phyloP scores from a whole-genome alignment of 768 basidiomycete genomes.

The Cubamyces lactineus region DNA sequence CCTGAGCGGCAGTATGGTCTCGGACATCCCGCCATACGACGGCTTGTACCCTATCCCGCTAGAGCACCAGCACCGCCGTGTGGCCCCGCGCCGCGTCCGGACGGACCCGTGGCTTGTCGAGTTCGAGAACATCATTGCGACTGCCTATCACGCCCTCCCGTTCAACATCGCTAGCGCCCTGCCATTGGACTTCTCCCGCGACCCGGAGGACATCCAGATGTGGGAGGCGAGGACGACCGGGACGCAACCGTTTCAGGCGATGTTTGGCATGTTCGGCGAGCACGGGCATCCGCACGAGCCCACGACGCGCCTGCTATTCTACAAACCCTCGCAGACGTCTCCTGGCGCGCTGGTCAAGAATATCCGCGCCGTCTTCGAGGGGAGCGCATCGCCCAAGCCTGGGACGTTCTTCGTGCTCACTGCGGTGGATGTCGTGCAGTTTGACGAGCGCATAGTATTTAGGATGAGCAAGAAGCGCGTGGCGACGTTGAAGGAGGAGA shows the following conservation, averaged over 20 bases:
- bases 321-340: not conserved
- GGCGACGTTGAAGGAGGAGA: conserved; percentile 19
- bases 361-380: conserved; percentile 12
- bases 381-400: not conserved
- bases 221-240: not conserved
- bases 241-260: not conserved
- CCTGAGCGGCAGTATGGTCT: conserved; percentile 31
- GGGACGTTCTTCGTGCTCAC: conserved; percentile 22
- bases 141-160: conserved; percentile 20
- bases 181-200: not conserved
- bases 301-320: conserved; percentile 7
- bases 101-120: conserved; percentile 31
- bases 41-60: conserved; percentile 33
- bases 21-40: conserved; percentile 34
- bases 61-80: conserved; percentile 22
- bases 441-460: conserved; percentile 12
- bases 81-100: conserved; percentile 17
- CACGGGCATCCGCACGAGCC: conserved; percentile 2
- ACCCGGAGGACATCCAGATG: not conserved
- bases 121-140: conserved; percentile 26
- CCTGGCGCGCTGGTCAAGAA: not conserved
- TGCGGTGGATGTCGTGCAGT: conserved; percentile 13
- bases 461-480: conserved; percentile 22
- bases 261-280: not conserved
- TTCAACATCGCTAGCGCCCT: conserved; percentile 15